phyloP scores from a whole-genome alignment of 2,329 filamentous ascomycete genomes.

The Echinosphaeria canescens region DNA sequence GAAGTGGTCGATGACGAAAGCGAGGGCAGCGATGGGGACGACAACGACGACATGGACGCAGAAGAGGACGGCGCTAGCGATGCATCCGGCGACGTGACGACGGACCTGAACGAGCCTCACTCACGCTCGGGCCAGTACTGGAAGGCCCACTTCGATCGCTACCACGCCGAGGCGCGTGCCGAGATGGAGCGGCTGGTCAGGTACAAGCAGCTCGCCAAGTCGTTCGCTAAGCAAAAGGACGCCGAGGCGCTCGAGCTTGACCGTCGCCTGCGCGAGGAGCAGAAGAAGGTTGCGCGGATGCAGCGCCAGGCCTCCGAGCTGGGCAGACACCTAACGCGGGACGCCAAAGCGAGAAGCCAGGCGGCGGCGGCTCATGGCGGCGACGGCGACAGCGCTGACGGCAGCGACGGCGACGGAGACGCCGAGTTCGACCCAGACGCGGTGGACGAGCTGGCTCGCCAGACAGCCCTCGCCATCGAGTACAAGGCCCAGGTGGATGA shows the following conservation, averaged over 20 bases:
- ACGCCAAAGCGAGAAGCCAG: conserved; percentile 12
- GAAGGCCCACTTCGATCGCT: conserved; percentile 58
- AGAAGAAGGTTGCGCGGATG: conserved; percentile 39
- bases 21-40: conserved; percentile 1
- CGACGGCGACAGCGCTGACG: too few relatives aligned
- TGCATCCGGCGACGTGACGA: conserved; percentile 39
- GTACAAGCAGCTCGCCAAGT: conserved; percentile 63
- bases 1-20: conserved; percentile 24
- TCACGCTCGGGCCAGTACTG: conserved; percentile 61
- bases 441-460: conserved; percentile 30
- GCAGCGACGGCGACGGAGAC: conserved; percentile 19
- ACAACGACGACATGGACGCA: conserved; percentile 2
- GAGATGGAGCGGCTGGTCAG: conserved; percentile 61
- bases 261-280: conserved; percentile 45
- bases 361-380: too few relatives aligned
- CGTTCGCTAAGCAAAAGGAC: conserved; percentile 61
- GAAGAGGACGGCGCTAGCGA: conserved; percentile 27
- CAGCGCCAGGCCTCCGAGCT: conserved; percentile 40
- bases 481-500: conserved; percentile 38
- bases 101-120: conserved; percentile 51
- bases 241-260: conserved; percentile 43
- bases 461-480: conserved; percentile 32
- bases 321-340: conserved; percentile 27
- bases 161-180: conserved; percentile 47
- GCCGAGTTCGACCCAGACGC: too few relatives aligned